A percentile compares a stretch with the other conserved stretches of the same genome.
Conservation (phyloP, 768 basidiomycete genomes). For the Lepiota subincarnata region DNA sequence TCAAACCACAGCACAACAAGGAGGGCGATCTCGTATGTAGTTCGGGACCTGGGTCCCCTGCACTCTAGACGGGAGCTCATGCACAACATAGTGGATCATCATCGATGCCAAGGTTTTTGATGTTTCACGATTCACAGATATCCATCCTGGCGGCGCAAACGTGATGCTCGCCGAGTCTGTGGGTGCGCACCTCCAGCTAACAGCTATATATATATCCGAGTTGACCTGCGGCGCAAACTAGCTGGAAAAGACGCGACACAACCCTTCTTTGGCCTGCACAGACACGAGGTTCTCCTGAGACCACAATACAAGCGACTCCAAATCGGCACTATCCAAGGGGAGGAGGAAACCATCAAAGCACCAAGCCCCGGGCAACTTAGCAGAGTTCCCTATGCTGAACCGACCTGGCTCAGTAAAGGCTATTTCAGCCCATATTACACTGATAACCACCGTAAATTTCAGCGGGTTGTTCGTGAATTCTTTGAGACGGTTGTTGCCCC, state of each 20-base stretch:
- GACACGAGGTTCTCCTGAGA: constrained; percentile 27
- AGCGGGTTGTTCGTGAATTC: constrained; percentile 71
- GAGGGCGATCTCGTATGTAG: constrained; percentile 70
- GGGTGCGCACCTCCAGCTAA: constrained; percentile 37
- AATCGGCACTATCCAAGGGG: constrained; percentile 26
- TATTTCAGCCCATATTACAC: constrained; percentile 31
- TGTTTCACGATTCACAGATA: constrained; percentile 70
- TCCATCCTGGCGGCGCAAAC: constrained; percentile 82
- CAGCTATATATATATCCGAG: neutral
- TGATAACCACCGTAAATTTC: constrained; percentile 64
- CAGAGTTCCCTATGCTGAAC: constrained; percentile 30
- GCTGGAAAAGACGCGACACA: constrained; percentile 61
- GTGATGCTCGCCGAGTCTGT: constrained; percentile 66
- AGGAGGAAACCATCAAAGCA: constrained; percentile 25
- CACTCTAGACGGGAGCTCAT: neutral
- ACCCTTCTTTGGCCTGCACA: constrained; percentile 28
- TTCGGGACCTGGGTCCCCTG: neutral
- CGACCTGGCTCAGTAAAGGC: constrained; percentile 29
- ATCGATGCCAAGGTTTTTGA: constrained; percentile 82
- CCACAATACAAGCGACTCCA: constrained; percentile 29
- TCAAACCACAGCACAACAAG: constrained; percentile 68
- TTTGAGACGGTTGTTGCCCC: constrained; percentile 69
- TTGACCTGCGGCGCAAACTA: constrained; percentile 11
- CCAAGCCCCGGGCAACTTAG: constrained; percentile 25
- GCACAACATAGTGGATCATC: constrained; percentile 61